Evolutionary conservation across 164 flowering plant genomes (phyloP).

Genomic region (Magnolia changhungtana): DNA sequence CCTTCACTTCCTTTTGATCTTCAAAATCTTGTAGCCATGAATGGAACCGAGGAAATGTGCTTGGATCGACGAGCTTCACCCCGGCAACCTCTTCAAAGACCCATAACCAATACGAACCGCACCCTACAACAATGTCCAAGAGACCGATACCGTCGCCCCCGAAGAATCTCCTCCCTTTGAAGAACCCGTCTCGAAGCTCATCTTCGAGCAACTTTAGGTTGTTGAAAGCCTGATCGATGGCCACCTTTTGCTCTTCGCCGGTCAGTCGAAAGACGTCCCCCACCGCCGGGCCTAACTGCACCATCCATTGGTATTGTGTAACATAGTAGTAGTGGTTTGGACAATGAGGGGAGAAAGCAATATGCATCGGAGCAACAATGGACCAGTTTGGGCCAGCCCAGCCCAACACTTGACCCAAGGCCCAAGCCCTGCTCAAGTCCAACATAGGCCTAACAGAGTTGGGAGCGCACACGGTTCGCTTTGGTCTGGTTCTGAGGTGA

Average conservation of each 20-base stretch:
- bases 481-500: too few species aligned
- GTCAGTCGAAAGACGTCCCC: conserved; percentile 19
- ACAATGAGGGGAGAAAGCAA: neutral
- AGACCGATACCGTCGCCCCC: conserved; percentile 23
- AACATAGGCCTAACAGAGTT: too few species aligned
- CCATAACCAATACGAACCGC: conserved; percentile 28
- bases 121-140: conserved; percentile 26
- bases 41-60: conserved; percentile 17
- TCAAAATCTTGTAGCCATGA: conserved; percentile 27
- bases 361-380: neutral
- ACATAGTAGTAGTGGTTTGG: too few species aligned
- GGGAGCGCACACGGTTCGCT: too few species aligned
- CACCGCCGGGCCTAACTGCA: conserved; percentile 29
- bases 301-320: neutral
- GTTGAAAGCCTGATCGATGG: conserved; percentile 11
- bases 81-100: conserved; percentile 25
- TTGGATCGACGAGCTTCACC: conserved; percentile 18
- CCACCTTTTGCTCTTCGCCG: conserved; percentile 21
- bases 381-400: neutral
- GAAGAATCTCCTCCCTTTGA: conserved; percentile 25
- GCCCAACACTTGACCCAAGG: too few species aligned
- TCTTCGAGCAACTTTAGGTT: conserved; percentile 19
- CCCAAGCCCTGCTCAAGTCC: too few species aligned
- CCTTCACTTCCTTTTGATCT: conserved; percentile 19
- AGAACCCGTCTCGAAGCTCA: conserved; percentile 19